Conservation (phyloP, 371 early-diverging fungal genomes). For the Rhizopus arrhizus region DNA sequence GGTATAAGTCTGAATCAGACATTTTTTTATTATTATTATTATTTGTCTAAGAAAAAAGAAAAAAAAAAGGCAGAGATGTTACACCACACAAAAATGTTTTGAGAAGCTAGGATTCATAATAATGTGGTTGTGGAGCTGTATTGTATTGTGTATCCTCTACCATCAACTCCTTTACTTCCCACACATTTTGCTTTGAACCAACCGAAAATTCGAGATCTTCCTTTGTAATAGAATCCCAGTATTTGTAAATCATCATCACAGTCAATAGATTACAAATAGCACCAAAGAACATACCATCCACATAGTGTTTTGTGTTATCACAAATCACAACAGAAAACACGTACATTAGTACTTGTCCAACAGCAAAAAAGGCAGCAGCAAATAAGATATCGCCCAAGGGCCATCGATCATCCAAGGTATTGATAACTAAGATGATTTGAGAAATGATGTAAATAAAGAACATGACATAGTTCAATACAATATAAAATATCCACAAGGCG, state of each 20-base stretch:
- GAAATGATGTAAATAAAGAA: constrained; percentile 73
- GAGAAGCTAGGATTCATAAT: not conserved
- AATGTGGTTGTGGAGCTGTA: not conserved
- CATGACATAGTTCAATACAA: constrained; percentile 67
- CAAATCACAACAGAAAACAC: constrained; percentile 69
- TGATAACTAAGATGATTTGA: constrained; percentile 83
- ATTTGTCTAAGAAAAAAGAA: constrained; percentile 1
- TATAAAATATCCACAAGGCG: constrained; percentile 71
- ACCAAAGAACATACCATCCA: constrained; percentile 89
- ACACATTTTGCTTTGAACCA: constrained; percentile 57
- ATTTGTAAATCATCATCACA: constrained; percentile 94
- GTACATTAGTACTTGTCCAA: constrained; percentile 70
- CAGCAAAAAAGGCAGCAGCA: constrained; percentile 69
- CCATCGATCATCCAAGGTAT: constrained; percentile 85
- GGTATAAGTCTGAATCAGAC: constrained; percentile 26
- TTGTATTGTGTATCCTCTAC: constrained; percentile 39
- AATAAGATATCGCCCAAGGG: constrained; percentile 77
- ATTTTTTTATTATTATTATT: not conserved
- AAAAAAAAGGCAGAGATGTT: constrained; percentile 8
- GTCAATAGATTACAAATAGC: constrained; percentile 73
- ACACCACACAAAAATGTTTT: not conserved
- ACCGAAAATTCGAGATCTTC: constrained; percentile 89
- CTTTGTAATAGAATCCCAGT: constrained; percentile 90
- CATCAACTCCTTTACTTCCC: constrained; percentile 79
- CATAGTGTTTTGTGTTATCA: constrained; percentile 75